A percentile compares a stretch with the other conserved stretches of the same genome.
These are phyloP conservation scores for Cladosporium halotolerans DNA, from an alignment of 2,329 filamentous ascomycete species.

Conservation along the genomic window DNA sequence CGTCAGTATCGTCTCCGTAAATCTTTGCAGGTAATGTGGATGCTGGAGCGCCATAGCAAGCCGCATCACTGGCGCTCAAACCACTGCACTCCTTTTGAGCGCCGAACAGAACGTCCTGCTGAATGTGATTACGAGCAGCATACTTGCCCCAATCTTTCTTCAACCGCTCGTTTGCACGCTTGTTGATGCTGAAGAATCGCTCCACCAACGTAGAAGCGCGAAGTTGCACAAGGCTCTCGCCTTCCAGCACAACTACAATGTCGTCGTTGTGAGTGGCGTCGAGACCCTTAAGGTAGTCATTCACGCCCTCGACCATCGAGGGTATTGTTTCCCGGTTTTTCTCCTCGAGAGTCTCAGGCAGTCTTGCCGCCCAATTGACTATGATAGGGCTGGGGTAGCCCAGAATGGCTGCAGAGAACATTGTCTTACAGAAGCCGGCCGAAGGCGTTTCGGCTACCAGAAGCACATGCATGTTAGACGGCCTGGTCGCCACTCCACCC, in stretches of 20 bases:
- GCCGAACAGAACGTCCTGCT: background rate
- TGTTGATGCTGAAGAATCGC: constrained; percentile 6
- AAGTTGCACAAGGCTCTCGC: constrained; percentile 6
- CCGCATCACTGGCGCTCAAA: constrained; percentile 7
- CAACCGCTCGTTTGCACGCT: constrained; percentile 1
- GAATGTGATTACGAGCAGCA: constrained; percentile 4
- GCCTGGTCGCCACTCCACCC: constrained; percentile 4
- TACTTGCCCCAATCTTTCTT: constrained; percentile 4
- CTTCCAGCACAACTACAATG: constrained; percentile 1
- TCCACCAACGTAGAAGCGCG: constrained; percentile 7
- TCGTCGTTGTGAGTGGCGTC: constrained; percentile 9
- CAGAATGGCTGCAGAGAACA: constrained; percentile 18
- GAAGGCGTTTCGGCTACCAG: constrained; percentile 21
- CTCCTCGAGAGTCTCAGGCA: background rate
- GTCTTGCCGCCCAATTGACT: constrained; percentile 11
- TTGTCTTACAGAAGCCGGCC: constrained; percentile 19
- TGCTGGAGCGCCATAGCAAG: constrained; percentile 4
- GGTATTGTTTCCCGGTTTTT: background rate
- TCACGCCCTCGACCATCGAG: constrained; percentile 1
- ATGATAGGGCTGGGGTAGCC: constrained; percentile 19
- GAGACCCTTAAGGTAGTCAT: background rate
- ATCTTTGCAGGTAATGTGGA: background rate
- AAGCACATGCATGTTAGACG: constrained; percentile 22
- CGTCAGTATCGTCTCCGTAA: constrained; percentile 6
- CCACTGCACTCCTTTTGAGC: constrained; percentile 7